Percentiles rank a stretch among this genome's conserved stretches.
Conservation (phyloP, 108 stramenopile species). For the Seminavis robusta region DNA sequence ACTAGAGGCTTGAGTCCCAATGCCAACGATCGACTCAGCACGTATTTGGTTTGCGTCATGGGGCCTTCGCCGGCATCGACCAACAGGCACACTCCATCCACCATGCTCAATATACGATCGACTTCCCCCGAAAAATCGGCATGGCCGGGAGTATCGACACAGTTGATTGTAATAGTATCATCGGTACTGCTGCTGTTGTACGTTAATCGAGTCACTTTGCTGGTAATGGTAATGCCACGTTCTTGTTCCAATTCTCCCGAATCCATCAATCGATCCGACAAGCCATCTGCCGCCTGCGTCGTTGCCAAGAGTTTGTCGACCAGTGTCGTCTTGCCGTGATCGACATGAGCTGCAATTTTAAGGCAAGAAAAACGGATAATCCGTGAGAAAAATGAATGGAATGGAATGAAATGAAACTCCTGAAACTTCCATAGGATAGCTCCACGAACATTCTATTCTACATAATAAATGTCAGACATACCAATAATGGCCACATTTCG, state of each 20-base stretch:
- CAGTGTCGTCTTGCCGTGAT: conserved; percentile 97
- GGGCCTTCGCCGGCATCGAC: conserved; percentile 92
- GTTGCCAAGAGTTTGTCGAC: conserved; percentile 86
- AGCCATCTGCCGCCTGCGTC: conserved; percentile 1
- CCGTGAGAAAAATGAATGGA: no score
- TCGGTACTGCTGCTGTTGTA: conserved; percentile 42
- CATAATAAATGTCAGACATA: no score
- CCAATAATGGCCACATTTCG: conserved; percentile 92
- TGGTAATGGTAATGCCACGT: conserved; percentile 96
- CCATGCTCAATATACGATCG: conserved; percentile 87
- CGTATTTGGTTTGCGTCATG: conserved; percentile 96
- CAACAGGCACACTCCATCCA: conserved; percentile 89
- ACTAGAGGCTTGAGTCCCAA: conserved; percentile 85
- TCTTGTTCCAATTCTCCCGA: conserved; percentile 93
- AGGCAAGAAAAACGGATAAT: no score
- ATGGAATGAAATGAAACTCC: no score
- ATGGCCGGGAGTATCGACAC: conserved; percentile 94
- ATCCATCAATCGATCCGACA: conserved; percentile 79
- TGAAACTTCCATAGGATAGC: no score
- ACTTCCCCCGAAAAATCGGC: conserved; percentile 97
- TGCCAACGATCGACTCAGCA: conserved; percentile 86
- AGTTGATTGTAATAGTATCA: conserved; percentile 32
- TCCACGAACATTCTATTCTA: no score
- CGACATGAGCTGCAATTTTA: conserved; percentile 75
- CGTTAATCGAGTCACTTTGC: conserved; percentile 86